Evolutionary conservation across 1,139 yeast genomes (phyloP), one percentile per base, ranked within the genome.

Genomic region (Candida freyschussii): DNA sequence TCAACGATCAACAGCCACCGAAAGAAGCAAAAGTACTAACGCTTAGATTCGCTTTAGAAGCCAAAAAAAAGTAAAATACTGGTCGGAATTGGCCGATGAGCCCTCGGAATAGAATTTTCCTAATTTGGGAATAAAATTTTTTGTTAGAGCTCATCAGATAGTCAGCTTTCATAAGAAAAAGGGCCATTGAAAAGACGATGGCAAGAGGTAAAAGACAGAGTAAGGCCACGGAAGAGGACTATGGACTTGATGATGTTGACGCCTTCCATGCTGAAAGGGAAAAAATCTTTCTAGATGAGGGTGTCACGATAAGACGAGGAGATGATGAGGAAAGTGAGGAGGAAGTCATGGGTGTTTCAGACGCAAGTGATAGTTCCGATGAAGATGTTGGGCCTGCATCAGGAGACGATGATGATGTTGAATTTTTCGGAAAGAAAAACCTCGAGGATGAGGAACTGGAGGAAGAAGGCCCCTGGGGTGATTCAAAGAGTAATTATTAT

Each of bases 381-480:
- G 60, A 64, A 2, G 89, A 80, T 39, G 83, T 78, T 8, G 24
- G 19, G 15, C 41, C 39, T 15, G 44, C 33, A 12, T 64, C 57
- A 5, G 60, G 57, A 4, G 65, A 63, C 14, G 72, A 65, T 21
- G 67, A 65, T 24, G 74, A 60, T 1, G 73, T 60, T 6, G 78
- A 96, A 95, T 96, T 97, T 26, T 66, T 75, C 4, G 77, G 27
- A 64, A 83, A 15, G 21, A 48, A 48, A 30, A 53, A 37, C 0
- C 24, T 60, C 4, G 72, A 60, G 2, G 73, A 60, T 4, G 72
- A 63, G 1, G 78, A 64, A 24, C 73, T 68, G 8, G 79, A 68
- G 5, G 77, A 69, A 22, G 79, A 69, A 20, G 67, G 67, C 38
- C 82, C 82, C 7, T 89, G 98, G 97, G 97, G 98, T 30, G 65